Evolutionary conservation across 352 stramenopile species (phyloP).

Genomic region (Globisporangium polare): DNA sequence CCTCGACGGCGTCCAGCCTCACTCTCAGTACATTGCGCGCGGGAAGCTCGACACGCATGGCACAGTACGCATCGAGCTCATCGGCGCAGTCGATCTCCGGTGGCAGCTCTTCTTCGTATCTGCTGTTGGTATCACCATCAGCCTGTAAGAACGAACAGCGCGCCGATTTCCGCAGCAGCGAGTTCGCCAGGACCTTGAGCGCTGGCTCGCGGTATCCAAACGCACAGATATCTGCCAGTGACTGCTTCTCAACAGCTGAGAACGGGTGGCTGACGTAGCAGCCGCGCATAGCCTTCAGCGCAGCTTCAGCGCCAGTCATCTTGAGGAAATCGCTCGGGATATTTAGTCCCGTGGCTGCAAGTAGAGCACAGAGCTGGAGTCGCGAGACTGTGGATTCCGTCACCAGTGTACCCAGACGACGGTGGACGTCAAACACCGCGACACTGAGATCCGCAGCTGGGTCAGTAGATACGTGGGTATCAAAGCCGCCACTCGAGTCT

Average conservation of each 20-base stretch:
- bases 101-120: too few relatives aligned
- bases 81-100: neutral
- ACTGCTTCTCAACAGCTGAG: conserved; percentile 15
- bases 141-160: conserved; percentile 27
- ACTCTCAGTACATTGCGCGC: conserved; percentile 18
- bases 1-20: conserved; percentile 16
- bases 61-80: conserved; percentile 16
- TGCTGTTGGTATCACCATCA: conserved; percentile 5
- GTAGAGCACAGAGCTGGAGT: conserved; percentile 40
- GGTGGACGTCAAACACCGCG: conserved; percentile 26
- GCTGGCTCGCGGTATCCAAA: conserved; percentile 37
- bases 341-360: conserved; percentile 18
- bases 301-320: conserved; percentile 44
- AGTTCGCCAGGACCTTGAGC: conserved; percentile 27
- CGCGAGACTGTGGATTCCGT: conserved; percentile 29
- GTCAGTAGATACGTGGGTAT: conserved; percentile 16
- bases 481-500: conserved; percentile 3
- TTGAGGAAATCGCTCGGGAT: conserved; percentile 25
- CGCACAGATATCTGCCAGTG: conserved; percentile 22
- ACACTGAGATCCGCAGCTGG: conserved; percentile 14
- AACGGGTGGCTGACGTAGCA: conserved; percentile 34
- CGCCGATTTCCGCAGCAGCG: conserved; percentile 20
- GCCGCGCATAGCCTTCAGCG: conserved; percentile 30
- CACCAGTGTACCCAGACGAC: conserved; percentile 26
- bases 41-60: conserved; percentile 9